A percentile compares a stretch with the other conserved stretches of the same genome.
Evolutionary conservation across 257 asterid genomes (phyloP).

Genomic region (Nicotiana tabacum): DNA sequence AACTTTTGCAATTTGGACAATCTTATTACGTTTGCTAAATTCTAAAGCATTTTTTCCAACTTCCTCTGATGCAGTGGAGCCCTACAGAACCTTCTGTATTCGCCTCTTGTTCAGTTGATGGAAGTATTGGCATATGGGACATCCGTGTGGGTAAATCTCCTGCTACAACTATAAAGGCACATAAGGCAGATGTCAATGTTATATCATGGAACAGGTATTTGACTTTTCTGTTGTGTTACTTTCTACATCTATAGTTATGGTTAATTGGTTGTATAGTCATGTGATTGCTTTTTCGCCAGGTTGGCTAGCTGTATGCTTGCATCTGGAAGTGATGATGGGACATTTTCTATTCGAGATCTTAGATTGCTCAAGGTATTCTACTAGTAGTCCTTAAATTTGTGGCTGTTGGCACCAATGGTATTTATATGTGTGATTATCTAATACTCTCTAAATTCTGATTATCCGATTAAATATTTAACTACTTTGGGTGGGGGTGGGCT

Average conservation of each 20-base stretch:
- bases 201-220: conserved; percentile 92
- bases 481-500: not conserved
- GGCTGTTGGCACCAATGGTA: not conserved
- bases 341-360: conserved; percentile 84
- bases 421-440: not conserved
- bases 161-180: conserved; percentile 66
- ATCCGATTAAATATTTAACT: not conserved
- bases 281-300: conserved; percentile 35
- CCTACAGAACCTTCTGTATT: conserved; percentile 75
- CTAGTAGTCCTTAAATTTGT: not conserved
- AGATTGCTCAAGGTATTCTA: conserved; percentile 67
- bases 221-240: not conserved
- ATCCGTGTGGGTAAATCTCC: conserved; percentile 75
- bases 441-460: not conserved
- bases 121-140: conserved; percentile 84
- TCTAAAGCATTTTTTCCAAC: not conserved
- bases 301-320: conserved; percentile 90
- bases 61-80: conserved; percentile 69
- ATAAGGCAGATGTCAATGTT: conserved; percentile 92
- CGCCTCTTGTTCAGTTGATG: conserved; percentile 94
- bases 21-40: not conserved
- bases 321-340: conserved; percentile 95
- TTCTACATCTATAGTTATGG: not conserved
- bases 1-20: not conserved
- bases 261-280: conserved; percentile 2